These are phyloP conservation scores for Gloeophyllum trabeum DNA, from an alignment of 768 basidiomycete genomes.

Conservation along the genomic window DNA sequence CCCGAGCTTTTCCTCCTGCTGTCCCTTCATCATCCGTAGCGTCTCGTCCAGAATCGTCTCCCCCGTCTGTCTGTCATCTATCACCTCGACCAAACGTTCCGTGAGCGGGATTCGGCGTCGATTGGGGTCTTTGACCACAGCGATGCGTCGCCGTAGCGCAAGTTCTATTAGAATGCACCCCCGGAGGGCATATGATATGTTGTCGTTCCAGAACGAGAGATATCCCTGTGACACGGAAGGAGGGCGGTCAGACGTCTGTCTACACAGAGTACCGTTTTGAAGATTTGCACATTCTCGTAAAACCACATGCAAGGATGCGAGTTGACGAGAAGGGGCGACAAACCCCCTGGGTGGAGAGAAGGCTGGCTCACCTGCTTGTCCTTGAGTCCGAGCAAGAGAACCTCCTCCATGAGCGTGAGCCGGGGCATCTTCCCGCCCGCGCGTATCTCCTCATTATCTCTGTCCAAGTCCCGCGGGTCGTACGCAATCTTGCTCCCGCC, in stretches of 20 bases:
- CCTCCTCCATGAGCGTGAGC: slow-evolving; percentile 95
- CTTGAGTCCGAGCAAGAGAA: slow-evolving; percentile 86
- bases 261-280: too few relatives aligned
- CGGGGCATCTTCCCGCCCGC: slow-evolving; percentile 67
- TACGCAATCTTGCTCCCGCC: slow-evolving; percentile 85
- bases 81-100: slow-evolving; percentile 82
- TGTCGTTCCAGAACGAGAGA: slow-evolving; percentile 99
- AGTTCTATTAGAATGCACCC: slow-evolving; percentile 97
- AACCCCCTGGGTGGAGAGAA: neutral
- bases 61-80: slow-evolving; percentile 87
- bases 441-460: slow-evolving; percentile 50
- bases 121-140: slow-evolving; percentile 76
- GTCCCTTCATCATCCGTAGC: slow-evolving; percentile 87
- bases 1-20: slow-evolving; percentile 61
- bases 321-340: slow-evolving; percentile 5
- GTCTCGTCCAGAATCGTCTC: slow-evolving; percentile 96
- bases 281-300: too few relatives aligned
- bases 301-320: too few relatives aligned
- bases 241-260: too few relatives aligned
- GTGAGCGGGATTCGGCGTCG: slow-evolving; percentile 63
- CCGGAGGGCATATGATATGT: slow-evolving; percentile 97
- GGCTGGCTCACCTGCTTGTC: slow-evolving; percentile 80
- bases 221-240: slow-evolving; percentile 53
- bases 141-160: slow-evolving; percentile 89
- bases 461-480: slow-evolving; percentile 84